Percentiles rank a stretch among this genome's conserved stretches.
These are phyloP conservation scores for Canariomyces notabilis DNA, from an alignment of 2,329 filamentous ascomycete genomes.

Conservation along the genomic window DNA sequence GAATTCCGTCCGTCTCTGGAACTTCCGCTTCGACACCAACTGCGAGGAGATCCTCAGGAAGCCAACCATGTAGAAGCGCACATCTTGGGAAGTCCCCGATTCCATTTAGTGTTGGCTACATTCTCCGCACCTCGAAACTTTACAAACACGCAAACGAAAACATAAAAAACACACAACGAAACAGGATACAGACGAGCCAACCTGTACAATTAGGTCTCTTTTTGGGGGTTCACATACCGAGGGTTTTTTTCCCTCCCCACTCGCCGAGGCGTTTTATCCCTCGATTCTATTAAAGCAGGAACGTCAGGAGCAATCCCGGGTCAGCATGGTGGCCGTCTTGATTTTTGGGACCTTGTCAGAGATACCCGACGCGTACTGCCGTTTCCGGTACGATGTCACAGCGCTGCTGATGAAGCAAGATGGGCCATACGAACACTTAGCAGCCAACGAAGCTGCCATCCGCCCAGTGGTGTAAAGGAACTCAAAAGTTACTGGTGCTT, in stretches of 20 bases:
- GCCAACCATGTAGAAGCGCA: slow-evolving; percentile 46
- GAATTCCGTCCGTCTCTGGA: slow-evolving; percentile 82
- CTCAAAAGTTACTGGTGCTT: slow-evolving; percentile 17
- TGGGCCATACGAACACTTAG: slow-evolving; percentile 10
- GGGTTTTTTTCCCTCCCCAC: slow-evolving; percentile 11
- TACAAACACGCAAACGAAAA: slow-evolving; percentile 7
- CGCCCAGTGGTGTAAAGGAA: slow-evolving; percentile 14
- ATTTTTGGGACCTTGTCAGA: slow-evolving; percentile 20
- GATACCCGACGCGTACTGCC: slow-evolving; percentile 21
- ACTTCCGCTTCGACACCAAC: slow-evolving; percentile 91
- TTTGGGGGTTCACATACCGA: slow-evolving; percentile 19
- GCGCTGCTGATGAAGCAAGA: slow-evolving; percentile 13
- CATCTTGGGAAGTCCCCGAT: background rate
- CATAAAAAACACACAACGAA: slow-evolving; percentile 14
- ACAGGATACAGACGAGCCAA: slow-evolving; percentile 19
- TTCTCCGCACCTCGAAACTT: slow-evolving; percentile 2
- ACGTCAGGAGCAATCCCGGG: slow-evolving; percentile 24
- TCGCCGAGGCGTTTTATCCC: slow-evolving; percentile 9
- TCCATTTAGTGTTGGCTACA: no score
- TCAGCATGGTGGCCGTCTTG: slow-evolving; percentile 21
- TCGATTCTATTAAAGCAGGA: slow-evolving; percentile 17
- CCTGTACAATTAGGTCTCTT: slow-evolving; percentile 28
- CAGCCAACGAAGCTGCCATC: background rate
- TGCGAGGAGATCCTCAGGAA: slow-evolving; percentile 78
- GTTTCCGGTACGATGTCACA: background rate